Conservation (phyloP, 495 filamentous ascomycete genomes). For the Penicillium robsamsonii region DNA sequence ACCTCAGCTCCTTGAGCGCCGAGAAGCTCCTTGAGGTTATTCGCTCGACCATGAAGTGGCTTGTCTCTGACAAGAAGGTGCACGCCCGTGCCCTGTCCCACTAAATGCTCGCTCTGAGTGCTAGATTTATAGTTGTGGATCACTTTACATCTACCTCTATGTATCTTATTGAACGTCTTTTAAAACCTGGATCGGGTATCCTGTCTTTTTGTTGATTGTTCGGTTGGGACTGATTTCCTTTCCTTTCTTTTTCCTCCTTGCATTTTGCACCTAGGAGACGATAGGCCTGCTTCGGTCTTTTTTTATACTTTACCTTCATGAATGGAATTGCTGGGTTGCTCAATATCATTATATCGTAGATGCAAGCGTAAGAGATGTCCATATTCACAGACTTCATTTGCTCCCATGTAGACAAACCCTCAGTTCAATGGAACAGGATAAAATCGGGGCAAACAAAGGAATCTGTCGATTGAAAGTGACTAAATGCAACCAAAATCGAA, state of each 20-base stretch:
- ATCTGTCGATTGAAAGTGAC: too few species aligned
- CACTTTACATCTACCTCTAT: slow-evolving; percentile 11
- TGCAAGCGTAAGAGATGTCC: neutral
- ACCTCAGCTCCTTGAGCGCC: slow-evolving; percentile 39
- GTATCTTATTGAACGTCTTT: slow-evolving; percentile 12
- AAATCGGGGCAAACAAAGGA: too few species aligned
- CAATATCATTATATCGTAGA: neutral
- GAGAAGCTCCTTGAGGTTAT: slow-evolving; percentile 36
- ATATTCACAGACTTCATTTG: neutral
- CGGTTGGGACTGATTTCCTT: slow-evolving; percentile 9
- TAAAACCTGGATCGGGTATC: slow-evolving; percentile 17
- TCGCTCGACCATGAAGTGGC: slow-evolving; percentile 37
- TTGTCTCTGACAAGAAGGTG: slow-evolving; percentile 36
- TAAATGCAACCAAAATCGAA: too few species aligned
- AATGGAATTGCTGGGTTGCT: slow-evolving; percentile 30
- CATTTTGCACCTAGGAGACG: slow-evolving; percentile 7
- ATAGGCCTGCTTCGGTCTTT: slow-evolving; percentile 8
- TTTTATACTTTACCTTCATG: slow-evolving; percentile 19
- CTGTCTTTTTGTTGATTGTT: slow-evolving; percentile 11
- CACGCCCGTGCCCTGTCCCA: slow-evolving; percentile 36
- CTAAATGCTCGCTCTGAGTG: slow-evolving; percentile 13
- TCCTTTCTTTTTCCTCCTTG: slow-evolving; percentile 19
- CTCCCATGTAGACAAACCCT: too few species aligned
- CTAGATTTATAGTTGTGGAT: slow-evolving; percentile 13
- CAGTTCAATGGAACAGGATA: too few species aligned